Conservation (phyloP, 176 grass and related monocot species). For the Oryza brachyantha region DNA sequence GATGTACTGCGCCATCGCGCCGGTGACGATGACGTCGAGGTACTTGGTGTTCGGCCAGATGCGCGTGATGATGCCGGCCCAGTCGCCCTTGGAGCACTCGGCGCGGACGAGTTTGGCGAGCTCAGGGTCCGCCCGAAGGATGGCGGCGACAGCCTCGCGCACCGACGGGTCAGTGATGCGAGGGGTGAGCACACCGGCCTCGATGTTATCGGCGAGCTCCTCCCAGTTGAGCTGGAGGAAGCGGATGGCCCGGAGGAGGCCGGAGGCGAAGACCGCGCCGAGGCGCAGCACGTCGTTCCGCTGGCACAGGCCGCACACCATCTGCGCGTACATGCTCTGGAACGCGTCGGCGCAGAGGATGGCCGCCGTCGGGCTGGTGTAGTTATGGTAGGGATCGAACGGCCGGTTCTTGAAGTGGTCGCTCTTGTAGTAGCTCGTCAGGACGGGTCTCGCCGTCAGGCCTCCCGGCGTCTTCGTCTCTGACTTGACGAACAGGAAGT, state of each 20-base stretch:
- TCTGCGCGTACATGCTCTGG: conserved; percentile 99
- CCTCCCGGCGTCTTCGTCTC: conserved; percentile 90
- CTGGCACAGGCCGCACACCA: conserved; percentile 87
- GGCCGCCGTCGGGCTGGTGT: conserved; percentile 83
- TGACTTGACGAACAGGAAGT: conserved; percentile 96
- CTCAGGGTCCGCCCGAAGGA: conserved; percentile 59
- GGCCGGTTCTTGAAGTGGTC: conserved; percentile 80
- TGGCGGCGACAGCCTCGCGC: conserved; percentile 56
- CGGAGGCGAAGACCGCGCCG: conserved; percentile 94
- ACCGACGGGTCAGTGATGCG: conserved; percentile 68
- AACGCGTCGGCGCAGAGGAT: conserved; percentile 93
- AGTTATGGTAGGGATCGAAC: conserved; percentile 82
- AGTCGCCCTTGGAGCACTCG: conserved; percentile 70
- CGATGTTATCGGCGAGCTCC: conserved; percentile 65
- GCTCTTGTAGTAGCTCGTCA: conserved; percentile 99
- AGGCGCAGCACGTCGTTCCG: conserved; percentile 87
- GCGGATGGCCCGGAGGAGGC: conserved; percentile 87
- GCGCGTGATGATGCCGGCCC: conserved; percentile 76
- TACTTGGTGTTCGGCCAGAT: conserved; percentile 96
- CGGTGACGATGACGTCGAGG: conserved; percentile 92
- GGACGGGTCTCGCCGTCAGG: conserved; percentile 75
- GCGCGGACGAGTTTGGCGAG: conserved; percentile 56
- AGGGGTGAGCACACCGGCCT: conserved; percentile 45
- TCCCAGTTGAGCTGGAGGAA: conserved; percentile 97
- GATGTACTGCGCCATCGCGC: conserved; percentile 97